These are phyloP conservation scores for Neurospora terricola DNA, from an alignment of 495 filamentous ascomycete genomes.

Conservation along the genomic window DNA sequence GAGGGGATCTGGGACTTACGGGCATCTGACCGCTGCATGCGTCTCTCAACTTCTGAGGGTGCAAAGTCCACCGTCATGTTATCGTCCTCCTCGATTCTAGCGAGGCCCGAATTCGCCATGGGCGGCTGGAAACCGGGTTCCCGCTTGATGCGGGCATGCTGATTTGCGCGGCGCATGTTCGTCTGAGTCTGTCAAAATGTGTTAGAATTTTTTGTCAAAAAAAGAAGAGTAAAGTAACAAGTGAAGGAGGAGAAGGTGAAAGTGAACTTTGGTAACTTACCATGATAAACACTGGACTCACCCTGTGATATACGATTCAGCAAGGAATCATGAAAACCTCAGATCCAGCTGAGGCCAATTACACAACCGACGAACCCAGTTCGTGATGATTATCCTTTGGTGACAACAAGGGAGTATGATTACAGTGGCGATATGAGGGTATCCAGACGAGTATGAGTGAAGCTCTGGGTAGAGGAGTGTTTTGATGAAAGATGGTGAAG, in stretches of 20 bases:
- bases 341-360: neutral
- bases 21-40: constrained; percentile 11
- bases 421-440: neutral
- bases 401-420: neutral
- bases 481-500: neutral
- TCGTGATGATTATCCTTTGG: neutral
- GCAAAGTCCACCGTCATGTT: neutral
- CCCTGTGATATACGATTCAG: neutral
- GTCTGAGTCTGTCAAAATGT: neutral
- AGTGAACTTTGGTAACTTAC: neutral
- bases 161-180: neutral
- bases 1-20: constrained; percentile 14
- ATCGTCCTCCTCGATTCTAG: neutral
- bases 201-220: neutral
- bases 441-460: neutral
- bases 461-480: neutral
- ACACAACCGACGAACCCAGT: neutral
- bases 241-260: neutral
- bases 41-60: neutral
- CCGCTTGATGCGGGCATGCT: constrained; percentile 2
- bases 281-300: neutral
- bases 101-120: neutral
- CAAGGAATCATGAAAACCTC: neutral
- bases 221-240: neutral
- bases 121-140: neutral